Base-by-base conservation (phyloP, 805 yeast genomes). In the Metschnikowia kunwiensis region DNA sequence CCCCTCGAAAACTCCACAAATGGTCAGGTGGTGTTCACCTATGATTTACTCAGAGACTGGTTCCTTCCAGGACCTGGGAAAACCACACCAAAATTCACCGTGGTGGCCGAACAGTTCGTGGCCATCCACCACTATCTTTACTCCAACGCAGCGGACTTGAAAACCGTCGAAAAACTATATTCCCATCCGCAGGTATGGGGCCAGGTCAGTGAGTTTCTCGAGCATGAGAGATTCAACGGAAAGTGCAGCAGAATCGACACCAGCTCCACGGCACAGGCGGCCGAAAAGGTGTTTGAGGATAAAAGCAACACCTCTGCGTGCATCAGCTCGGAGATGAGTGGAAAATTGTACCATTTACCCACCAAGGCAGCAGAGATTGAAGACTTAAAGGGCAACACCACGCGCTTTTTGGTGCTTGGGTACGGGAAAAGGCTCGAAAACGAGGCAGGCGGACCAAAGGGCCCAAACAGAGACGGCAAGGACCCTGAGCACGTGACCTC, bases 141-240 rank as follows among this genome's bases (percentile, higher is more conserved):
- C 42, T 61, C 80, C 4, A 64, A 57, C 44, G 70, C 75, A 7
- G 49, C 54, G 30, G 68, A 67, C 22, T 47, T 82, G 3, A 45
- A 57, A 1, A 56, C 69, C 10, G 72, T 88, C 34, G 60, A 55
- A 11, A 74, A 70, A 21, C 73, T 91, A 13, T 86, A 85, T 62
- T 85, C 96, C 3, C 98, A 91, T 60, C 97, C 98, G 2, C 98
- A 91, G 58, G 98, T 89, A 0, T 91, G 98, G 98, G 94, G 96
- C 7, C 98, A 91, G 57, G 81, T 86, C 32, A 65, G 72, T 3
- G 57, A 64, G 15, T 93, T 85, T 64, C 55, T 84, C 27, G 24
- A n/a, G 33, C 44, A 21, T 33, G 47, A 30, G 54, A 65, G 13
- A 43, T 65, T 54, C 40, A 53, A 26, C 37, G 55, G 57, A 15